Conservation (phyloP, 176 grass and related monocot genomes). For the Aegilops speltoides region DNA sequence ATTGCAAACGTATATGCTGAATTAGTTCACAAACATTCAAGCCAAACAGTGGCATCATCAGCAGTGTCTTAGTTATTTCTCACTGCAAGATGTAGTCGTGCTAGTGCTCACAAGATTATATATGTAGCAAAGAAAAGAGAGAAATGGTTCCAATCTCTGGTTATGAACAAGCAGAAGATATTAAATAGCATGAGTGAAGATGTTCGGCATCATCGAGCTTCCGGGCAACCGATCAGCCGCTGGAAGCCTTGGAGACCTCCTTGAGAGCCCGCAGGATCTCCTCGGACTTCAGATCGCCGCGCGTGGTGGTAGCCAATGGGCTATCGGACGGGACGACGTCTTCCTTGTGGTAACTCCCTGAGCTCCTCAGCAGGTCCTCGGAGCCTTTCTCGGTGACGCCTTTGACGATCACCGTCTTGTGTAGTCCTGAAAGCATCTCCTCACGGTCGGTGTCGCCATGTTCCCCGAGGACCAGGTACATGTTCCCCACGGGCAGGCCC, state of each 20-base stretch:
- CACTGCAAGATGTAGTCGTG: constrained; percentile 17
- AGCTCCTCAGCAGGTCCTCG: constrained; percentile 57
- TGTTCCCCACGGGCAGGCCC: constrained; percentile 78
- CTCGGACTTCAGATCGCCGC: constrained; percentile 42
- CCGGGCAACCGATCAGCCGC: constrained; percentile 31
- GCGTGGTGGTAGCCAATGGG: constrained; percentile 48
- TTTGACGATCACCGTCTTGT: constrained; percentile 83
- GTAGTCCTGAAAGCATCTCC: constrained; percentile 71
- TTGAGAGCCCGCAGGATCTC: constrained; percentile 79
- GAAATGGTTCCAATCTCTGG: background rate
- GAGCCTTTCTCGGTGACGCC: constrained; percentile 80
- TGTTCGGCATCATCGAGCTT: background rate
- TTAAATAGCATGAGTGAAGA: background rate
- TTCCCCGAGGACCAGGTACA: constrained; percentile 80
- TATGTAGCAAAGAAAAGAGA: constrained; percentile 24
- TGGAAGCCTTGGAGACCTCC: constrained; percentile 65
- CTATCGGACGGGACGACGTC: constrained; percentile 72
- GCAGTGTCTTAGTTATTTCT: constrained; percentile 10
- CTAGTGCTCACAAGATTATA: constrained; percentile 28
- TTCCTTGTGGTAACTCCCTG: constrained; percentile 75
- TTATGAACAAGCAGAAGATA: constrained; percentile 19
- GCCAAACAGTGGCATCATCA: constrained; percentile 17
- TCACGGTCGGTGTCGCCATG: constrained; percentile 77
- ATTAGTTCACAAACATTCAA: background rate
- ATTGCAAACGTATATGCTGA: background rate